Conservation (phyloP, 2,329 filamentous ascomycete genomes). For the Colletotrichum sp. region DNA sequence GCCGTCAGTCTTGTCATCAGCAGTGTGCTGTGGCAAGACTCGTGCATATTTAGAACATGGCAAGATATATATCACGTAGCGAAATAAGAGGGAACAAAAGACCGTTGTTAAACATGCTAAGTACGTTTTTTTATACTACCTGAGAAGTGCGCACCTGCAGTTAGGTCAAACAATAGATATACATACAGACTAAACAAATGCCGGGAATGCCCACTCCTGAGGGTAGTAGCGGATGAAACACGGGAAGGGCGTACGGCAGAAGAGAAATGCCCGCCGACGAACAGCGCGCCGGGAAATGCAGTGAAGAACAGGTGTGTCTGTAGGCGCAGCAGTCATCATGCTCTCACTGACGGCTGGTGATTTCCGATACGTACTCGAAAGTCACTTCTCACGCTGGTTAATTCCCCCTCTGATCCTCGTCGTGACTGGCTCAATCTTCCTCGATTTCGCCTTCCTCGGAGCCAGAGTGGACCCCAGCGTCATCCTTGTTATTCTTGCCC, state of each 20-base stretch:
- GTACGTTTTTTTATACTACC: not conserved
- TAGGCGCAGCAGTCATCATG: conserved; percentile 20
- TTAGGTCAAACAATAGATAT: conserved; percentile 4
- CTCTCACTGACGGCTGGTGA: conserved; percentile 27
- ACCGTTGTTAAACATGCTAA: not conserved
- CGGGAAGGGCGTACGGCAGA: not conserved
- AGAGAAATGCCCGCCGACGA: not conserved
- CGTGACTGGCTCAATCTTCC: conserved; percentile 61
- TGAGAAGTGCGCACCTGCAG: not conserved
- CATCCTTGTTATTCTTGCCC: conserved; percentile 48
- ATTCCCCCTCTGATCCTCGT: not conserved
- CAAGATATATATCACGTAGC: not conserved
- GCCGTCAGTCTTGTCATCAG: conserved; percentile 50
- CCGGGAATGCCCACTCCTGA: not conserved
- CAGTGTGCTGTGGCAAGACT: conserved; percentile 35
- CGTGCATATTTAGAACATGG: conserved; percentile 12
- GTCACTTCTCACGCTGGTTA: not conserved
- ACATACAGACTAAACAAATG: conserved; percentile 14
- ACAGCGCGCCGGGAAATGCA: not conserved
- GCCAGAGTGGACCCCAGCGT: conserved; percentile 75
- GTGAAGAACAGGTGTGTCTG: not conserved
- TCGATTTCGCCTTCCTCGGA: conserved; percentile 99
- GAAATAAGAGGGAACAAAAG: not conserved
- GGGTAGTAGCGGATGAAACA: not conserved
- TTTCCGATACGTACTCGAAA: conserved; percentile 38